Conservation (phyloP, 495 filamentous ascomycete species). For the Eremomyces bilateralis region DNA sequence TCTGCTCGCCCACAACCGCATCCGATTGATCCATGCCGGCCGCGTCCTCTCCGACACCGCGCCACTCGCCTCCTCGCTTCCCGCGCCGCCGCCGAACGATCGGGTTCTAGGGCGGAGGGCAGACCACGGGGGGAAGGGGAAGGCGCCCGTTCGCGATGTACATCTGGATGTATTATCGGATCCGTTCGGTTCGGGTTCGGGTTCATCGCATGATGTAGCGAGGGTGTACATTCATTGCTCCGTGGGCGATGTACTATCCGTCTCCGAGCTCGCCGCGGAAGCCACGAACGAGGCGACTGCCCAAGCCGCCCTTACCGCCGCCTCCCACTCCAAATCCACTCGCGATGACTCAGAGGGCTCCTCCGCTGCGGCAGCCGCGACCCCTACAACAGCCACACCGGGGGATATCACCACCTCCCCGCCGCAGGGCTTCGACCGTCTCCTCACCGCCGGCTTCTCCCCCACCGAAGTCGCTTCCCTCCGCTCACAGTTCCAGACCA, state of each 20-base stretch:
- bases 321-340: constrained; percentile 2
- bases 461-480: constrained; percentile 58
- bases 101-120: constrained; percentile 15
- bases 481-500: constrained; percentile 62
- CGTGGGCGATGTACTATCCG: constrained; percentile 50
- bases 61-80: constrained; percentile 41
- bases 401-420: constrained; percentile 37
- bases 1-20: constrained; percentile 36
- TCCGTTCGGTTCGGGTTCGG: background rate
- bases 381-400: constrained; percentile 12
- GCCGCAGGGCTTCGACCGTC: constrained; percentile 76
- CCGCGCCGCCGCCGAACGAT: constrained; percentile 26
- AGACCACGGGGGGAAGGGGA: constrained; percentile 39
- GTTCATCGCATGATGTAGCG: constrained; percentile 9
- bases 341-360: background rate
- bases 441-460: constrained; percentile 61
- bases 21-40: constrained; percentile 75
- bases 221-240: constrained; percentile 78
- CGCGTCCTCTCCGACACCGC: constrained; percentile 54
- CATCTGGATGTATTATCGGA: constrained; percentile 6
- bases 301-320: constrained; percentile 11
- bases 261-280: constrained; percentile 48
- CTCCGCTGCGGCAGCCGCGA: background rate
- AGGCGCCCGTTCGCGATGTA: constrained; percentile 25
- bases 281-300: constrained; percentile 24